These are phyloP conservation scores for Colletotrichum sp. DNA, from an alignment of 2,329 filamentous ascomycete genomes.

Conservation along the genomic window DNA sequence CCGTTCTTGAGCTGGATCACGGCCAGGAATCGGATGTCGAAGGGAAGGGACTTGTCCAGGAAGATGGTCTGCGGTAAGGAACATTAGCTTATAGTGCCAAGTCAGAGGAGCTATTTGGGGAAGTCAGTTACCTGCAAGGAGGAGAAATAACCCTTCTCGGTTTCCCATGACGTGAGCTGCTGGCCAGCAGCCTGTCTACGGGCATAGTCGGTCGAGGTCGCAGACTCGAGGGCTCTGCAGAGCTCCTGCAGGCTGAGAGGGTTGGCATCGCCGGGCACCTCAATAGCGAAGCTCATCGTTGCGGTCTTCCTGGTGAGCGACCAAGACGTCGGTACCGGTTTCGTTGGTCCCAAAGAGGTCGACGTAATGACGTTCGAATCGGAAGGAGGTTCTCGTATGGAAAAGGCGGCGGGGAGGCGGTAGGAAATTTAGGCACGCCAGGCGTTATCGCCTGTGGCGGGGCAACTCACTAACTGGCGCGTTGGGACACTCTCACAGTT, in stretches of 20 bases:
- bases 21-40: conserved; percentile 84
- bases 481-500: neutral
- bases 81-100: neutral
- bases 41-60: conserved; percentile 77
- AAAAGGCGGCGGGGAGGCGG: conserved; percentile 2
- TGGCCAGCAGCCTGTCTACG: conserved; percentile 72
- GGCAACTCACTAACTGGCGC: conserved; percentile 1
- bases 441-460: conserved; percentile 13
- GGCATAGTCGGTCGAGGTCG: conserved; percentile 65
- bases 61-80: conserved; percentile 68
- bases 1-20: conserved; percentile 97
- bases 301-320: conserved; percentile 13
- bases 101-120: neutral
- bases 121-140: conserved; percentile 65
- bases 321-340: conserved; percentile 7
- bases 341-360: neutral
- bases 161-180: conserved; percentile 77
- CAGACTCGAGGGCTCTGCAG: conserved; percentile 67
- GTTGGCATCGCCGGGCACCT: conserved; percentile 82
- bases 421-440: conserved; percentile 13
- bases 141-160: conserved; percentile 68
- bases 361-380: neutral
- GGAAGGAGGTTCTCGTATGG: neutral
- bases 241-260: conserved; percentile 70
- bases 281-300: conserved; percentile 73